Percentiles rank a stretch among this genome's conserved stretches.
Conservation (phyloP, 345 rosid species). For the Turnera subulata region DNA sequence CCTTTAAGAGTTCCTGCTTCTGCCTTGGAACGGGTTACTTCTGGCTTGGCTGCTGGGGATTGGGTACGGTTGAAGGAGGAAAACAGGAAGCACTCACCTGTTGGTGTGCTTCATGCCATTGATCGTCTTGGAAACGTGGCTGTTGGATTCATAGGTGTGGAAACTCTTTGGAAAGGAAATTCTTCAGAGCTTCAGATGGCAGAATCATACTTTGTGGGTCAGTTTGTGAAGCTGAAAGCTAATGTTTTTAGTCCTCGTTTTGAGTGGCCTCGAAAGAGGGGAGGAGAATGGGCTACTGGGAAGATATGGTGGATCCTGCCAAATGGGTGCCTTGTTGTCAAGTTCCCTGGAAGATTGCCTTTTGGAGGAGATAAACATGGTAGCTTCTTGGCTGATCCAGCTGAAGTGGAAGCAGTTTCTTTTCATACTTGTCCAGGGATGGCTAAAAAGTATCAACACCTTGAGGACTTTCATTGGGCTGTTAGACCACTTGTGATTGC, state of each 20-base stretch:
- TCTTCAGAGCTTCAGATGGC: slow-evolving; percentile 82
- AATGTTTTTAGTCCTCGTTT: slow-evolving; percentile 71
- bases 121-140: slow-evolving; percentile 58
- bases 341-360: slow-evolving; percentile 66
- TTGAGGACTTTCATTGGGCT: slow-evolving; percentile 93
- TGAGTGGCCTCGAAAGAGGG: slow-evolving; percentile 68
- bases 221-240: slow-evolving; percentile 64
- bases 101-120: slow-evolving; percentile 82
- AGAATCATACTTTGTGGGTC: slow-evolving; percentile 63
- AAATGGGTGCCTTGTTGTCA: slow-evolving; percentile 78
- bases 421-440: slow-evolving; percentile 60
- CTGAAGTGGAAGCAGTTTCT: slow-evolving; percentile 70
- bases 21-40: slow-evolving; percentile 63
- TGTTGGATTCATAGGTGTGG: slow-evolving; percentile 73
- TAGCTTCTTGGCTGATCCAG: slow-evolving; percentile 76
- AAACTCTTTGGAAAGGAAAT: slow-evolving; percentile 74
- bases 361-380: slow-evolving; percentile 50
- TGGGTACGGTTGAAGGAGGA: slow-evolving; percentile 82
- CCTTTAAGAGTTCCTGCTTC: slow-evolving; percentile 68
- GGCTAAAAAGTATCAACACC: slow-evolving; percentile 70
- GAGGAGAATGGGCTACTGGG: slow-evolving; percentile 77
- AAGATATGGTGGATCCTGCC: slow-evolving; percentile 59
- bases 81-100: slow-evolving; percentile 64
- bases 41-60: slow-evolving; percentile 82
- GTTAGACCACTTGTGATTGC: slow-evolving; percentile 80